phyloP scores from a whole-genome alignment of 345 rosid genomes.

The Carallia pectinifolia region DNA sequence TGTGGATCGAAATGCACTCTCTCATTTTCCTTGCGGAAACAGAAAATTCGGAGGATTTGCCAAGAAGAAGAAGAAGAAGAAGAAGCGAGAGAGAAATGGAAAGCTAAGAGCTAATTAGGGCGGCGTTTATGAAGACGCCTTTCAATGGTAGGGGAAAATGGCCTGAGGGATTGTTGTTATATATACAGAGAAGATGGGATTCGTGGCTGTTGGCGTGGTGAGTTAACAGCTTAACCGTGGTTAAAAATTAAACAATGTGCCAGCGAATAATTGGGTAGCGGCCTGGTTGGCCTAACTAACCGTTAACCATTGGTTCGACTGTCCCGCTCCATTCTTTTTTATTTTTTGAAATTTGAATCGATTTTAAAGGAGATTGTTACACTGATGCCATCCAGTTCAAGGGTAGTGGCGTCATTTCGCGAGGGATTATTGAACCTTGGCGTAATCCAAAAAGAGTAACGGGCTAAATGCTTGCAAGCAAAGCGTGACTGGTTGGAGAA shows the following conservation, averaged over 20 bases:
- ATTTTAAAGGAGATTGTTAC: conserved; percentile 1
- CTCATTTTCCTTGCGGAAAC: conserved; percentile 4
- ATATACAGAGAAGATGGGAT: neutral
- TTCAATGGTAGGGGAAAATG: neutral
- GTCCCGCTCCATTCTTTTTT: conserved; percentile 25
- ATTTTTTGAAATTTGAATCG: conserved; percentile 11
- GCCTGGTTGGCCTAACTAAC: neutral
- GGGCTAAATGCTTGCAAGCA: neutral
- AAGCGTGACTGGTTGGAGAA: too few relatives aligned
- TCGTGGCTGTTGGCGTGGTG: neutral
- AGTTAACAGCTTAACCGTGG: conserved; percentile 8
- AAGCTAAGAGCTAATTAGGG: neutral
- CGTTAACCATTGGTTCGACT: conserved; percentile 23
- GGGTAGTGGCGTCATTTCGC: neutral
- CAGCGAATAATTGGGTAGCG: conserved; percentile 10
- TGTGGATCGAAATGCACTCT: conserved; percentile 27
- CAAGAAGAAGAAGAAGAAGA: neutral
- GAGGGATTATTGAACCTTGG: too few relatives aligned
- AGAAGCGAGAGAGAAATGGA: neutral
- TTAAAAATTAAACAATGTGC: neutral
- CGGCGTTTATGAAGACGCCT: conserved; percentile 64
- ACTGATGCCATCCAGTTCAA: neutral
- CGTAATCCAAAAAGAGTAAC: too few relatives aligned
- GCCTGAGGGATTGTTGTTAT: neutral
- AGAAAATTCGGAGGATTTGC: too few relatives aligned